Evolutionary conservation across 1,139 yeast species (phyloP).

Genomic region (Saccharomycopsis hybrid): DNA sequence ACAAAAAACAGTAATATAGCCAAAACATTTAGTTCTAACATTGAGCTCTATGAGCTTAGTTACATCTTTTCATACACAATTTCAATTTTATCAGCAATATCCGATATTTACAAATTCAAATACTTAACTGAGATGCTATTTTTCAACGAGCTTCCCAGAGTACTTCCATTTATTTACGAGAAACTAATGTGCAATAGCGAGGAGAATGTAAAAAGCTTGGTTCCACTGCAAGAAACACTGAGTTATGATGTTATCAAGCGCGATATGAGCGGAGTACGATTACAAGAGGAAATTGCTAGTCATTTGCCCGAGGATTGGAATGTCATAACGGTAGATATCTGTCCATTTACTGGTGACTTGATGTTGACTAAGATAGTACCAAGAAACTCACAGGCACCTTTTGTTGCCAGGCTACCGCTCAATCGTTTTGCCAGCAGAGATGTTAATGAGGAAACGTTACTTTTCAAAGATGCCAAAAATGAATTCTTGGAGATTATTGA

Average conservation of each 20-base stretch:
- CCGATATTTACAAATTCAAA: conserved; percentile 20
- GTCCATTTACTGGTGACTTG: conserved; percentile 51
- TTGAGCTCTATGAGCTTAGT: conserved; percentile 27
- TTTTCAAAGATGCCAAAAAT: conserved; percentile 40
- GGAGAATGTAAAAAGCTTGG: conserved; percentile 5
- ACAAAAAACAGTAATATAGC: background rate
- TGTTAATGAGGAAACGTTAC: conserved; percentile 35
- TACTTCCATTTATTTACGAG: conserved; percentile 10
- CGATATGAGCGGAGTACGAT: no score
- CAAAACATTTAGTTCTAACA: background rate
- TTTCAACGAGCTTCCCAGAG: conserved; percentile 15
- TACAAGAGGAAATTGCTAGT: background rate
- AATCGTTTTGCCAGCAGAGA: conserved; percentile 44
- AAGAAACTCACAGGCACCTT: conserved; percentile 30
- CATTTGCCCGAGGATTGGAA: conserved; percentile 43
- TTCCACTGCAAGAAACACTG: background rate
- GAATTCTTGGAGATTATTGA: conserved; percentile 47
- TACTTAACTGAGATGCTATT: conserved; percentile 3
- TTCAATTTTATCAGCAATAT: conserved; percentile 29
- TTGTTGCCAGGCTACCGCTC: conserved; percentile 55
- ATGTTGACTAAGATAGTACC: conserved; percentile 31
- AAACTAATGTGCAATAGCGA: background rate
- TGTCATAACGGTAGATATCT: conserved; percentile 57
- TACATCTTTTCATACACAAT: conserved; percentile 26
- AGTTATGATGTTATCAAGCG: no score